Evolutionary conservation across 73 alveolate species (phyloP).

Genomic region (Paramecium primaurelia): DNA sequence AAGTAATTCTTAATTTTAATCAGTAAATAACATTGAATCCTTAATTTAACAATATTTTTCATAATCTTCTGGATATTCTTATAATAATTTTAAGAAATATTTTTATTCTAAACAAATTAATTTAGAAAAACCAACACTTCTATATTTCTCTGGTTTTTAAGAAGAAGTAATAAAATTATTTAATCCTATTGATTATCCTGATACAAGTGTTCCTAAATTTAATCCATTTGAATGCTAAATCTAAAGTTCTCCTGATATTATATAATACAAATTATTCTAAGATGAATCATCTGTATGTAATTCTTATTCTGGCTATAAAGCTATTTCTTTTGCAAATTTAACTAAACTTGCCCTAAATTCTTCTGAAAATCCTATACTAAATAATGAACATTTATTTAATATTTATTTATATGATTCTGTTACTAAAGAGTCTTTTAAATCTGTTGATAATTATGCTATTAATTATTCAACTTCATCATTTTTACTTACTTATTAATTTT

Average conservation of each 20-base stretch:
- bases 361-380: neutral
- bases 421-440: constrained; percentile 15
- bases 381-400: neutral
- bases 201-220: neutral
- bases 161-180: neutral
- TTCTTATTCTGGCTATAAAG: neutral
- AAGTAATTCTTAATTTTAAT: neutral
- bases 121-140: constrained; percentile 5
- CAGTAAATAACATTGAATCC: neutral
- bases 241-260: neutral
- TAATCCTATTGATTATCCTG: neutral
- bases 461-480: constrained; percentile 5
- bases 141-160: neutral
- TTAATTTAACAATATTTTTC: neutral
- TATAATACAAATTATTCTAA: neutral
- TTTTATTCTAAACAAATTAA: neutral
- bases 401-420: constrained; percentile 29
- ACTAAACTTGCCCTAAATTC: neutral
- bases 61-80: constrained; percentile 31
- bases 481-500: neutral
- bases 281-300: neutral
- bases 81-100: neutral
- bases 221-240: neutral
- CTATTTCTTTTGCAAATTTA: neutral
- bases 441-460: neutral